Conservation (phyloP, 352 stramenopile genomes). For the Globisporangium rhizosaccharum region DNA sequence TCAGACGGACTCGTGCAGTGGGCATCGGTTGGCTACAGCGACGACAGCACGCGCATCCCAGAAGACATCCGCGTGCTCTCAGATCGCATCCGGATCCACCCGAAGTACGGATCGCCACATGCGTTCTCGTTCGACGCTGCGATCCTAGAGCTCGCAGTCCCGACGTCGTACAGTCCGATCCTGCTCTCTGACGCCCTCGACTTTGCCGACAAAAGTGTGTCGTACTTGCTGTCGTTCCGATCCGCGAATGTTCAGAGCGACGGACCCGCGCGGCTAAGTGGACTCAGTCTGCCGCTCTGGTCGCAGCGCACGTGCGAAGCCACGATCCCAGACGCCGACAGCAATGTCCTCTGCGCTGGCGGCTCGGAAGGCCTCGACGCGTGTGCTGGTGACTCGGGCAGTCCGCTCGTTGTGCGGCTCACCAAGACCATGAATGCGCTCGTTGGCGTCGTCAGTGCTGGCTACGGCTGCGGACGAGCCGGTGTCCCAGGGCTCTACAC, state of each 20-base stretch:
- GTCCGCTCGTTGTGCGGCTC: conserved; percentile 9
- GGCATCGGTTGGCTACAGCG: conserved; percentile 8
- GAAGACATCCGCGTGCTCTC: not conserved
- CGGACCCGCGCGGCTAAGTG: not conserved
- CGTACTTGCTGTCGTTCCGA: too few relatives aligned
- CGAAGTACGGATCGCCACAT: conserved; percentile 12
- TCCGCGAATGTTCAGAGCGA: too few relatives aligned
- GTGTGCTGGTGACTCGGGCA: conserved; percentile 17
- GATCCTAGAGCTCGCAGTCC: conserved; percentile 14
- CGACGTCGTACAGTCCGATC: conserved; percentile 2
- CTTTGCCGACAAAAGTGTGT: not conserved
- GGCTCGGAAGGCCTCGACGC: conserved; percentile 4
- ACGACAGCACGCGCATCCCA: conserved; percentile 9
- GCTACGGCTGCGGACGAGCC: too few relatives aligned
- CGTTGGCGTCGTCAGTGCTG: not conserved
- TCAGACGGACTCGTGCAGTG: conserved; percentile 13
- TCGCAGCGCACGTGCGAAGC: conserved; percentile 5
- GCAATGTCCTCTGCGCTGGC: conserved; percentile 15
- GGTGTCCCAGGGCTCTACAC: too few relatives aligned
- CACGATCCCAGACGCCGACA: conserved; percentile 7
- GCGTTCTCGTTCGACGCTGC: conserved; percentile 15
- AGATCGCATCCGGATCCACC: conserved; percentile 24
- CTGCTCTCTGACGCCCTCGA: not conserved
- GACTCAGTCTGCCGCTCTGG: conserved; percentile 3
- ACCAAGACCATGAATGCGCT: not conserved